Evolutionary conservation across 1,284 basidiomycete genomes (phyloP).

Genomic region (Cystobasidiaceae sp.): DNA sequence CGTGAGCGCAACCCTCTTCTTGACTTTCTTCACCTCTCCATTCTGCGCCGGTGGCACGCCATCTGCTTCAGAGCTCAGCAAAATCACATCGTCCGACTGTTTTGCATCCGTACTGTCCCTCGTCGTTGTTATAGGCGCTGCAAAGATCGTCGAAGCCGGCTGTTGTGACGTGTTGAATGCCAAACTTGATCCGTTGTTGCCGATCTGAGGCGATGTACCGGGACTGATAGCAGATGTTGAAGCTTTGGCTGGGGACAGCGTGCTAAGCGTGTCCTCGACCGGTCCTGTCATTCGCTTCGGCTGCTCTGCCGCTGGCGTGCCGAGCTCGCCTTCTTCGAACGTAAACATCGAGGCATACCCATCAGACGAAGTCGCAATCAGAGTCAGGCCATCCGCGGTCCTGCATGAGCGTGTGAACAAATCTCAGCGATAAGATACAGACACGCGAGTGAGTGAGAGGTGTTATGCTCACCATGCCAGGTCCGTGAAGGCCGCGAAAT

Average conservation of each 20-base stretch:
- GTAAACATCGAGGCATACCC: conserved; percentile 92
- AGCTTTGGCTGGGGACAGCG: neutral
- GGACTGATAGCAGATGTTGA: neutral
- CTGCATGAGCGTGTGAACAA: conserved; percentile 49
- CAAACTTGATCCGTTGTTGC: too few relatives aligned
- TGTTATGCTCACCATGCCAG: conserved; percentile 71
- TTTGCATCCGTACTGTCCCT: neutral
- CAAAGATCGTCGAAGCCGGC: too few relatives aligned
- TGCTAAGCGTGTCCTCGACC: conserved; percentile 1
- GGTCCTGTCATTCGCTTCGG: conserved; percentile 1
- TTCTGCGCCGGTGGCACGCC: neutral
- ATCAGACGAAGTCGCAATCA: conserved; percentile 87
- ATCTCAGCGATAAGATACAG: conserved; percentile 16
- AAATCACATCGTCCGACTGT: conserved; percentile 11
- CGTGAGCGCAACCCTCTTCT: conserved; percentile 28
- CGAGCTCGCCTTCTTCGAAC: conserved; percentile 73
- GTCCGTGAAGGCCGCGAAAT: conserved; percentile 97
- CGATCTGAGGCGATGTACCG: too few relatives aligned
- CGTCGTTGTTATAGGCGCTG: neutral
- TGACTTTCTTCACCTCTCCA: conserved; percentile 28
- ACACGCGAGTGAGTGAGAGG: conserved; percentile 1
- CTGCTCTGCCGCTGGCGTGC: conserved; percentile 52
- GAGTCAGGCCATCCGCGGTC: conserved; percentile 90
- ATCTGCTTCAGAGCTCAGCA: neutral
- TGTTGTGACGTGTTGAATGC: too few relatives aligned